Evolutionary conservation across 2,329 filamentous ascomycete species (phyloP), one percentile per base, ranked within the genome.

Genomic region (Neonectria sp.): DNA sequence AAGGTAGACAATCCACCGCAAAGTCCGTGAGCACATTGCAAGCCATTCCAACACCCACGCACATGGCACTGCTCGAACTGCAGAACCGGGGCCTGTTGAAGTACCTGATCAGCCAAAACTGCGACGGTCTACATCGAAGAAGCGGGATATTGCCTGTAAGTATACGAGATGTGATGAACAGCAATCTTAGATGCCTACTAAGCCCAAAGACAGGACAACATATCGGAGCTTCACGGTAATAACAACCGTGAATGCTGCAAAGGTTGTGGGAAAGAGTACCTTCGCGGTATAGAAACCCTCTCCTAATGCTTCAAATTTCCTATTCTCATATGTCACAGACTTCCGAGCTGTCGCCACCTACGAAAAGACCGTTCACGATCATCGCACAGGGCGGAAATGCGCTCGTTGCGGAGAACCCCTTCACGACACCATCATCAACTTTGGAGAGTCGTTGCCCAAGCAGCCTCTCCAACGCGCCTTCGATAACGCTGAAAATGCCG

Each of bases 141-240:
- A 86, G 83, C 65, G 83, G 84, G 0, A 85, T 86, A 1, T n/a
- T 77, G n/a, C 79, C 83, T 0, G 84, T 84, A 64, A 68, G 78
- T 4, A 12, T 17, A 3, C 4, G 1, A 12, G 4, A 21, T 12
- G 13, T 0, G 1, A 8, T 6, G 11, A 1, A 2, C 1, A 12
- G 5, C 0, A 3, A 1, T 4, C 2, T 11, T 5, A 5, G 17
- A 3, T 45, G 11, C 12, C 46, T 68, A 15, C 65, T n/a, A 48
- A 13, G 6, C 17, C 11, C 6, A 62, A 1, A 9, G 12, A n/a
- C 46, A 85, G 83, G 77, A 81, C 8, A 79, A 58, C 11, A 84
- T 86, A 51, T 84, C 84, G 0, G 84, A 86, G 61, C 77, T 86
- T 1, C 84, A 86, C 33, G 83, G 84, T 0, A 86, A 86, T 52